Evolutionary conservation across 2,329 filamentous ascomycete genomes (phyloP), one percentile per base, ranked within the genome.

Genomic region (Botrytis sinoallii): DNA sequence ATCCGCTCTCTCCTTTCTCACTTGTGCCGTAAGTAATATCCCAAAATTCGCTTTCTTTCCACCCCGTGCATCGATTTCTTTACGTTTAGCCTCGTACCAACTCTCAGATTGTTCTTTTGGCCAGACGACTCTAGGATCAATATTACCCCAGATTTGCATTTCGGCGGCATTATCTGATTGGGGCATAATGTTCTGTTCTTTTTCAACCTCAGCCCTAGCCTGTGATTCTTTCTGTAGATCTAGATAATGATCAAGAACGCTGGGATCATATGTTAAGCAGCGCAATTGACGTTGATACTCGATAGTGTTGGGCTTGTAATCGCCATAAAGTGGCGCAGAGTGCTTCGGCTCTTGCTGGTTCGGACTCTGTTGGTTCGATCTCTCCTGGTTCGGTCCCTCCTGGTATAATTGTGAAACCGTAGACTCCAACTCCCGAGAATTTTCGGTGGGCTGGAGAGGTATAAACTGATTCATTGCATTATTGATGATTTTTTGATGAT

Each of bases 81-180:
- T 77, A 48, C 84, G 82, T 74, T 89, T 90, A 25, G 80, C 79
- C 22, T 77, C 79, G 68, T 84, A 81, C 87, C 87, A 89, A 29
- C 81, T 80, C 6, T 83, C 77, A 0, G 85, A 83, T 63, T 83
- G 83, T 2, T 81, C 81, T 63, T 85, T 83, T 1, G 83, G 83
- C 80, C 84, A 85, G 70, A 88, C 85, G 2, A 85, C 82, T 1
- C 84, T 84, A 0, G 88, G 88, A 78, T 90, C 86, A 4, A 88
- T 82, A 66, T 84, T 81, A 1, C 83, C 80, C 75, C 84, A 89
- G 9, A 83, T 75, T 38, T 82, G 82, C 42, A 81, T 79, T 8
- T 75, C 70, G 18, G 74, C 55, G 38, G n/a, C 35, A 12, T 70
- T 40, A 16, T 66, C n/a, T 46, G n/a, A 20, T 25, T 72, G 60